phyloP scores from a whole-genome alignment of 1,284 basidiomycete genomes.

The Cerrena zonata region DNA sequence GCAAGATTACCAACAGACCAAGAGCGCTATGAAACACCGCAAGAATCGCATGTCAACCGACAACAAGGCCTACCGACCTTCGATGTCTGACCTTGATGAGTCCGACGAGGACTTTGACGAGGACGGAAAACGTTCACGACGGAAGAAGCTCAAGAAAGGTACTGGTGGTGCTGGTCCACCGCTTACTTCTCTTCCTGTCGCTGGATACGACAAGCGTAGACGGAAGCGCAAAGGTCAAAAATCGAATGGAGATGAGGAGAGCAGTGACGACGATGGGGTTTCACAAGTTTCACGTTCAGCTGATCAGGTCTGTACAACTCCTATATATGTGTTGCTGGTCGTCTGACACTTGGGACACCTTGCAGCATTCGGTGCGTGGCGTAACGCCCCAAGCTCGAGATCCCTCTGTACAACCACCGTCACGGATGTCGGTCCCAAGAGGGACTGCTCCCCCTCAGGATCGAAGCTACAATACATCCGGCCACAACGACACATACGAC shows the following conservation, averaged over 20 bases:
- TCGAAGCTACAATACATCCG: conserved; percentile 17
- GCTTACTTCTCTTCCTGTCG: conserved; percentile 59
- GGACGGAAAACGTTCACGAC: conserved; percentile 46
- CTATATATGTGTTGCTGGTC: not conserved
- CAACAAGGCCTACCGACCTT: conserved; percentile 73
- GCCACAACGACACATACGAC: conserved; percentile 38
- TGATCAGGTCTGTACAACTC: not conserved
- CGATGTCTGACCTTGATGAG: conserved; percentile 53
- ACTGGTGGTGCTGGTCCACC: conserved; percentile 48
- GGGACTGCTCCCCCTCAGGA: conserved; percentile 21
- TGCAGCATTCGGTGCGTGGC: conserved; percentile 18
- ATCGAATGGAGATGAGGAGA: conserved; percentile 30
- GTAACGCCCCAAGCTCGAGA: conserved; percentile 7
- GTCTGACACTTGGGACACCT: not conserved
- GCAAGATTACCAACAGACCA: conserved; percentile 41
- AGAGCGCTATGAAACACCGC: conserved; percentile 38
- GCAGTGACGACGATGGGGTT: conserved; percentile 38
- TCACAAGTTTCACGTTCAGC: not conserved
- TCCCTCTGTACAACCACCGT: conserved; percentile 31
- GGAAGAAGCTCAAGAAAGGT: conserved; percentile 45
- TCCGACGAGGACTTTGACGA: conserved; percentile 57
- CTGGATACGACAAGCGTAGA: conserved; percentile 51
- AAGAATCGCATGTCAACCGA: conserved; percentile 63
- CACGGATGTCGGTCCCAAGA: conserved; percentile 25
- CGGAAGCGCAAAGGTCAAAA: conserved; percentile 36